These are phyloP conservation scores for Dalbergia cochinchinensis DNA, from an alignment of 306 rosid species.

Conservation along the genomic window DNA sequence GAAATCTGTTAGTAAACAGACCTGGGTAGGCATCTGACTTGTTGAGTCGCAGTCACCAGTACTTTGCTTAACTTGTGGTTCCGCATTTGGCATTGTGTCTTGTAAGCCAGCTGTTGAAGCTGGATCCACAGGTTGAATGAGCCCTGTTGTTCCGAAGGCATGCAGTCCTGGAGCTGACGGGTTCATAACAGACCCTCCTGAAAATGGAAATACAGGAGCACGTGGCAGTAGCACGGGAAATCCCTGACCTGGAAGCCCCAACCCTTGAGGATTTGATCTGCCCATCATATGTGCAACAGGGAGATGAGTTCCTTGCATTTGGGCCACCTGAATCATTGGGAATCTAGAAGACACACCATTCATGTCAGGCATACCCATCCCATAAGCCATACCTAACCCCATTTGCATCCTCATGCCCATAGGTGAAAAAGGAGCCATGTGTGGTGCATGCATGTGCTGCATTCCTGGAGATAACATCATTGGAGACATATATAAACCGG, in stretches of 20 bases:
- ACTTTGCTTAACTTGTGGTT: slow-evolving; percentile 55
- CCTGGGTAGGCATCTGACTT: slow-evolving; percentile 66
- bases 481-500: slow-evolving; percentile 87
- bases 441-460: slow-evolving; percentile 81
- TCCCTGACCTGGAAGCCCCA: slow-evolving; percentile 83
- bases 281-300: slow-evolving; percentile 66
- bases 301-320: slow-evolving; percentile 79
- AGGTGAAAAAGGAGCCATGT: slow-evolving; percentile 76
- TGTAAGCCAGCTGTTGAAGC: slow-evolving; percentile 67
- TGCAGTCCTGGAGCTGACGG: slow-evolving; percentile 52
- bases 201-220: slow-evolving; percentile 55
- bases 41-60: slow-evolving; percentile 55
- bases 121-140: slow-evolving; percentile 56
- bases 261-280: slow-evolving; percentile 71
- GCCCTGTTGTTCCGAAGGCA: slow-evolving; percentile 61
- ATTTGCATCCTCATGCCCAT: slow-evolving; percentile 83
- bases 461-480: slow-evolving; percentile 86
- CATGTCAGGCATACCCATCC: slow-evolving; percentile 81
- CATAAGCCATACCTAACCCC: slow-evolving; percentile 85
- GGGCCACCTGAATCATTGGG: slow-evolving; percentile 82
- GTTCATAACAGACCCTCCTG: slow-evolving; percentile 73
- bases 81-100: slow-evolving; percentile 58
- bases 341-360: slow-evolving; percentile 68
- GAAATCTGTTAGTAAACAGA: slow-evolving; percentile 42
- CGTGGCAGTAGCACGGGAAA: slow-evolving; percentile 65